Evolutionary conservation across 225 moss, liverwort and hornwort species (phyloP), one percentile per base, ranked within the genome.

Genomic region (Sphagnum tenellum): DNA sequence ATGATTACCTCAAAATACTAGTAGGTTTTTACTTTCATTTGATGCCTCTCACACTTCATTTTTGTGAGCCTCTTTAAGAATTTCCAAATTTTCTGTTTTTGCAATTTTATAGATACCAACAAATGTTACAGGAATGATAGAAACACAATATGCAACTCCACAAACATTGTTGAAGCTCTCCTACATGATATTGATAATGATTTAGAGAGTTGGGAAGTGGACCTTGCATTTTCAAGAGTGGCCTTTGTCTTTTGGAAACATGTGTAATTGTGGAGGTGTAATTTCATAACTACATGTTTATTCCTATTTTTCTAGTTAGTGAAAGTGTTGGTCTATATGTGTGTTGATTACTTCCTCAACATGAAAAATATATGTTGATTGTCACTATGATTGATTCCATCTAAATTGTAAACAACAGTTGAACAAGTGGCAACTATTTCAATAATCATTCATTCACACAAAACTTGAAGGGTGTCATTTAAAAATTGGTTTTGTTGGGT

Each of bases 141-240:
- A 90, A 93, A 87, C 75, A 93, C 92, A 75, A 85, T 91, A 63
- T 90, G 93, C 74, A 89, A 80, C 71, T 83, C 83, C 56, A 72
- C 86, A 72, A 89, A 98, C 71, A 84, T 98, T 59, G 98, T 93
- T 67, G 98, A 98, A 78, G 93, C 89, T 64, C 81, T 98, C 58
- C 79, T 98, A 64, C 86, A 93, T 69, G 98, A 98, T 67, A 88
- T 98, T 74, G 98, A 98, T 75, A 85, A 86, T 66, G 98, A 98
- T 69, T 84, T 88, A 76, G 98, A 93, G 75, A 88, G 82, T 61
- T 93, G 93, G 78, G 98, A 98, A 79, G 89, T 77, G 65, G 98
- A 98, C 67, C 86, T 91, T 29, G 76, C 80, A 68, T 84, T 90
- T 51, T 71, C 89, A 67, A 79, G 85, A 67, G 77, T 86, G 47